Base-by-base conservation (phyloP, 805 yeast species). In the Candida saitoana region DNA sequence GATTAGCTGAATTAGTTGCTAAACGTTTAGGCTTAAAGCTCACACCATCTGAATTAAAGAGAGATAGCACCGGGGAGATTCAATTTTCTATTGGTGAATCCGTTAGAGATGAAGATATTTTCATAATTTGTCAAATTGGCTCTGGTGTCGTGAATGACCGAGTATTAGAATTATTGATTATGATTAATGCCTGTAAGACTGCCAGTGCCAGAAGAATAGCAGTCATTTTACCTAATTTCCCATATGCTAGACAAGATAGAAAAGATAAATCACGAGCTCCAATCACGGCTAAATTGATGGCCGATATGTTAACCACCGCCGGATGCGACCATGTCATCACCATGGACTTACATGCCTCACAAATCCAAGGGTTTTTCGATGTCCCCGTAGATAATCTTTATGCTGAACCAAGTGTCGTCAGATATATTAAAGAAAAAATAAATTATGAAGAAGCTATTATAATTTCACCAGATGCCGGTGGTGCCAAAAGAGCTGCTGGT, bases 401-500 rank as follows among this genome's bases (percentile, higher is more conserved):
- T 55, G 97, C 96, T 15, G 98, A 93, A 59, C 98, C 99, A 37
- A 79, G 84, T 42, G 95, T 87, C 16, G 75, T 91, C 37, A 71
- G 85, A 51, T 93, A 87, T 62, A 87, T 91, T 52, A 80, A 77
- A 49, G 86, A 80, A 46, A 76, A 79, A 49, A 69, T 79, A 35
- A 65, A 71, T 47, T 65, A 67, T 24, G 72, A 80, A 45, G 68
- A 76, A 40, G 76, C 89, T 7, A 87, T 89, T 40, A 79, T 91
- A 42, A 95, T 91, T 9, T 88, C 96, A 3, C 99, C 99, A 3
- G 99, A 91, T 68, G 99, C 99, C 3, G 99, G 99, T 54, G 99
- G 99, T 45, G 98, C 98, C 41, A 91, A 91, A 65, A 78, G 99
- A 51, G 99, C 90, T 19, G 98, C 98, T 2, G 82, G 90, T 4